Evolutionary conservation across 495 filamentous ascomycete species (phyloP), one percentile per base, ranked within the genome.

Genomic region (Aspergillus nanangensis): DNA sequence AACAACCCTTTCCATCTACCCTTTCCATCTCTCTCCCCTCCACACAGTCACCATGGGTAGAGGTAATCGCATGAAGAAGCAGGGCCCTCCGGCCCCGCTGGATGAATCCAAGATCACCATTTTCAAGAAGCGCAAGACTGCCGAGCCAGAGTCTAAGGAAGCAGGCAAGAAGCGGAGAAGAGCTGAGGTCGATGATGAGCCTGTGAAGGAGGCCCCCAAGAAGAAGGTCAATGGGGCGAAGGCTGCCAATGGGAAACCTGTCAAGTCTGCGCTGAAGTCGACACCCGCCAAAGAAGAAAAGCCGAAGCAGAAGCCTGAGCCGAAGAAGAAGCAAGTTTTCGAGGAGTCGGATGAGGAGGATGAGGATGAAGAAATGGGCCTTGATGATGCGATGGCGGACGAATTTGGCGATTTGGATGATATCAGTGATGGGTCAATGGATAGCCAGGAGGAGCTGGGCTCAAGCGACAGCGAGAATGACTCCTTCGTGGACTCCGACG

Each of bases 21-120:
- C 46, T 46, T 34, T 47, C 38, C n/a, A 19, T 47, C 38, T 50
- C 34, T 36, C 22, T 15, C 23, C 15, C 13, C 23, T 25, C 43
- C 24, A 34, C 25, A 1, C 29, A 48, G 44, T 62, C 62, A 82
- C 65, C 62, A 96, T 96, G 91, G 91, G 91, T 69, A 74, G 79
- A 47, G 87, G 89, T 51, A 87, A 90, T 57, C 90, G 93, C 51
- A 92, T 96, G 84, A 83, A 87, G 63, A 96, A 97, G 70, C 93
- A 98, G 74, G 94, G 89, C 27, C 78, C 86, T 49, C 94, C 94
- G 23, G 77, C 82, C 47, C 77, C 82, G 22, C 78, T 96, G 47
- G 85, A 92, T 54, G 90, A 95, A 63, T 82, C 79, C 20, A 85
- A 84, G 56, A 81, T 87, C 49, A 76, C 82, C 24, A 81, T 81